Conservation (phyloP, 1,284 basidiomycete genomes). For the Calocybe gambosa region DNA sequence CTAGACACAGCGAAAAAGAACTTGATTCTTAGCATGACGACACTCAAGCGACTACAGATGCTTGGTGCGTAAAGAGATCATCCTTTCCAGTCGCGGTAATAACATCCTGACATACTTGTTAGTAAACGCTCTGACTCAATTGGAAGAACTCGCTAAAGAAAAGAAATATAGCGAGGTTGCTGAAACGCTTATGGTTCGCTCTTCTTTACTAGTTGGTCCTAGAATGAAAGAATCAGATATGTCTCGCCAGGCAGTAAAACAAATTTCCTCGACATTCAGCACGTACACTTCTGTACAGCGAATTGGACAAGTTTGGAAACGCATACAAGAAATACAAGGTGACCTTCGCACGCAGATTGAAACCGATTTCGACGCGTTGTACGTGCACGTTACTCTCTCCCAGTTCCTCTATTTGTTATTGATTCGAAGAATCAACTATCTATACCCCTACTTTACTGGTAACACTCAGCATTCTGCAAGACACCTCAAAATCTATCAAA, state of each 20-base stretch:
- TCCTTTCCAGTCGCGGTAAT: neutral
- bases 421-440: neutral
- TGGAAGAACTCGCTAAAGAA: constrained; percentile 73
- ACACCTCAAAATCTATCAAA: constrained; percentile 64
- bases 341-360: constrained; percentile 75
- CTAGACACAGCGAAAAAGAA: constrained; percentile 95
- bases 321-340: constrained; percentile 75
- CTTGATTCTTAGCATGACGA: constrained; percentile 84
- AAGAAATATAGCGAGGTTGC: constrained; percentile 82
- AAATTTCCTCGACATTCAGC: constrained; percentile 76
- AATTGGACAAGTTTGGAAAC: constrained; percentile 72
- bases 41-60: constrained; percentile 89
- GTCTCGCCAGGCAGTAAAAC: constrained; percentile 71
- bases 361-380: constrained; percentile 88
- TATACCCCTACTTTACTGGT: neutral
- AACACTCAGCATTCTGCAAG: constrained; percentile 66
- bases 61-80: constrained; percentile 53
- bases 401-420: neutral
- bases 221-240: constrained; percentile 5
- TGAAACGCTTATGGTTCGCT: constrained; percentile 66
- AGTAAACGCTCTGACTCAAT: constrained; percentile 81
- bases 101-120: neutral
- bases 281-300: constrained; percentile 68
- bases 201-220: constrained; percentile 7
- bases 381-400: constrained; percentile 23